Evolutionary conservation across 2,329 filamentous ascomycete species (phyloP), one percentile per base, ranked within the genome.

Genomic region (Kalmusia sp.): DNA sequence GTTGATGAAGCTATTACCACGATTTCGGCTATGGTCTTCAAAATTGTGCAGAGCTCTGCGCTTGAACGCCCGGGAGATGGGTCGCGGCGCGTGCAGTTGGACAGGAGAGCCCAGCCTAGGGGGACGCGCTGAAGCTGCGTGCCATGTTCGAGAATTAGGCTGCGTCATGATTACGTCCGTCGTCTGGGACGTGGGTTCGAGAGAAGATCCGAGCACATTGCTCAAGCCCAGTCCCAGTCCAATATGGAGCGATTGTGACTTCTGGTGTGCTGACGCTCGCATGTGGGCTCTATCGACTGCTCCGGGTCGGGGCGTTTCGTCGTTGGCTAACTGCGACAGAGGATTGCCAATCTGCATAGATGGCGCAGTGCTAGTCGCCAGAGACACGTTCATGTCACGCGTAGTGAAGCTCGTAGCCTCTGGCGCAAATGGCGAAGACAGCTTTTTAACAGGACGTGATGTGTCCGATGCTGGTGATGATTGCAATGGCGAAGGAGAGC

Each of bases 401-500:
- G 79, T 79, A 11, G 77, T 77, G 63, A 82, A 82, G 44, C 54
- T 64, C 4, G 63, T 40, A 1, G 54, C 46, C 12, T 60, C 63
- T 31, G 64, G 59, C 5, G 62, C 57, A 55, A 72, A 73, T 2
- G 71, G 55, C 67, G 79, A 61, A 67, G 74, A 64, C 63, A 78
- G 57, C 63, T n/a, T n/a, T n/a, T 74, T 15, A 71, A 73, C 43
- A 77, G 73, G 57, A 77, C 78, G 54, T 73, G 53, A 38, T 12
- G 37, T 8, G 11, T 46, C 41, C 5, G 41, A 34, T 31, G 43
- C 9, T 39, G 57, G 70, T 25, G 73, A 74, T 9, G 72, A 75
- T 25, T 78, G 70, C 61, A 84, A 79, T 2, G 85, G 85, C 21
- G 85, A 87, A 9, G 86, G 85, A 49, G 82, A 87, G 47, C 84